Evolutionary conservation across 1,139 yeast genomes (phyloP), one percentile per base, ranked within the genome.

Genomic region (Candida tropicalis): DNA sequence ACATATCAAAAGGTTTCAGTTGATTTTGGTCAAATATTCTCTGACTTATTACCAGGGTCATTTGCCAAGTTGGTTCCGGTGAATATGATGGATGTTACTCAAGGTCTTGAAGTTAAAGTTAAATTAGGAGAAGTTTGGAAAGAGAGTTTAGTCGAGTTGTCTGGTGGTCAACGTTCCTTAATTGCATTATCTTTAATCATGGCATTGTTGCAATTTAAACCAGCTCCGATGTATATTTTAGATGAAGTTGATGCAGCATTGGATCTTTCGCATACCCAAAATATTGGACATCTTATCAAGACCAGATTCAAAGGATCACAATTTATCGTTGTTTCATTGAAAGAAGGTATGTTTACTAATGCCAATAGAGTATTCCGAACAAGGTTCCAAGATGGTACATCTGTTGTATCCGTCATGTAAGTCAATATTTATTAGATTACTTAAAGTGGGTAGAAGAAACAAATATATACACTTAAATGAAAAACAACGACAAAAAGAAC

Each of bases 171-270:
- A 64, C 71, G 99, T 53, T 93, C 98, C 0, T 77, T 93, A 51
- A 88, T 91, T 52, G 99, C 99, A 0, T 69, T 93, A 40, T 87
- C 98, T 3, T 72, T 93, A 55, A 91, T 91, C 53, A 77, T 91
- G 80, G 97, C 98, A 0, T 70, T 93, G 48, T 71, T 93, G 44
- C 96, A 91, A 62, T 91, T 88, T 71, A 89, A 90, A 62, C 99
- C 99, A 1, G 98, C 99, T 0, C 99, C 99, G 9, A 88, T 93
- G 96, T 93, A 93, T 61, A 91, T 93, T 55, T 72, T 93, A 46
- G 99, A 93, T 66, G 99, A 93, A 66, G 97, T 93, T 29, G 99
- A 93, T 66, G 99, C 99, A 1, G 99, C 99, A 1, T 76, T 95
- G 51, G 99, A 95, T 71, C 77, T 91, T 51, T 88, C 96, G 43